These are phyloP conservation scores for Globisporangium orthogonon DNA, from an alignment of 352 stramenopile species.

Conservation along the genomic window DNA sequence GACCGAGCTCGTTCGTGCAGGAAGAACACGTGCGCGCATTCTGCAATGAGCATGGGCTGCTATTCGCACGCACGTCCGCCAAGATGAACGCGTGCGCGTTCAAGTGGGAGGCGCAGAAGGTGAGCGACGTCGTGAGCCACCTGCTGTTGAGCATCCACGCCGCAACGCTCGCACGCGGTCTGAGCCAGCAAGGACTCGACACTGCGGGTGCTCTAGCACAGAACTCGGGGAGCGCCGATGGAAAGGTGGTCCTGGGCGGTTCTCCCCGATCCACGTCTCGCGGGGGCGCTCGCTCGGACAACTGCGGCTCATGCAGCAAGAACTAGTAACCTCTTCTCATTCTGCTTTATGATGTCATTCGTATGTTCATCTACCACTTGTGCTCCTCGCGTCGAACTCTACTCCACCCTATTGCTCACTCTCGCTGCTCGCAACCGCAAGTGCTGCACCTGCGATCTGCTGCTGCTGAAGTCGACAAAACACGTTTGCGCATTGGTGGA, in stretches of 20 bases:
- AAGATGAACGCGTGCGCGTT: conserved; percentile 52
- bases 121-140: conserved; percentile 44
- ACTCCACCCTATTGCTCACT: background rate
- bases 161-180: conserved; percentile 21
- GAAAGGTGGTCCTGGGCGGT: conserved; percentile 9
- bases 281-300: conserved; percentile 2
- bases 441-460: background rate
- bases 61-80: conserved; percentile 58
- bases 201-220: background rate
- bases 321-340: background rate
- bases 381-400: background rate
- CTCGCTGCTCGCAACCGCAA: background rate
- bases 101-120: conserved; percentile 52
- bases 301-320: conserved; percentile 12
- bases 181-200: background rate
- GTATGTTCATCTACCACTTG: background rate
- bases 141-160: conserved; percentile 62
- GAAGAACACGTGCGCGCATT: conserved; percentile 36
- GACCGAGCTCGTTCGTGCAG: conserved; percentile 39
- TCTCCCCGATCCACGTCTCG: background rate
- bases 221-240: background rate
- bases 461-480: conserved; percentile 21
- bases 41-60: conserved; percentile 43
- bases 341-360: background rate
- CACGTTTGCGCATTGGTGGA: conserved; percentile 29